These are phyloP conservation scores for Aphanomyces cochlioides DNA, from an alignment of 352 stramenopile genomes.

Conservation along the genomic window DNA sequence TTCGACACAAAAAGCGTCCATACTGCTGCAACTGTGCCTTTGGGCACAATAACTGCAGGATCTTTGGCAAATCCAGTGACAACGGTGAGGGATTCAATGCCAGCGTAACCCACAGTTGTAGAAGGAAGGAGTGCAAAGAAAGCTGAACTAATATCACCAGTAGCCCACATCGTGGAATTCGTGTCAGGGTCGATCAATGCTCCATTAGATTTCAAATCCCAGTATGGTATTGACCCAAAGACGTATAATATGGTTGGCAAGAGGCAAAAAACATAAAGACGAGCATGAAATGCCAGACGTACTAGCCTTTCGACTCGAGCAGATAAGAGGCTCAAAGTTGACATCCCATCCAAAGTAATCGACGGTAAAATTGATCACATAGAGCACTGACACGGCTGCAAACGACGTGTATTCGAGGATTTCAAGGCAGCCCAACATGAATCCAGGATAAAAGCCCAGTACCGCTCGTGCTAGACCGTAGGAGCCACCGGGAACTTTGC, in stretches of 20 bases:
- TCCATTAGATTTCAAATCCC: background rate
- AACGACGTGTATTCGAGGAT: conserved; percentile 32
- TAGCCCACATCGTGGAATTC: background rate
- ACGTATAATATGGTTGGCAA: background rate
- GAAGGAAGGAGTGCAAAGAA: background rate
- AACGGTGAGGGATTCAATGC: background rate
- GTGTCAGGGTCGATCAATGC: background rate
- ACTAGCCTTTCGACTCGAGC: background rate
- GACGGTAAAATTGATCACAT: background rate
- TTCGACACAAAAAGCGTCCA: background rate
- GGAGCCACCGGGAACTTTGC: conserved; percentile 34
- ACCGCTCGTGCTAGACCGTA: conserved; percentile 36
- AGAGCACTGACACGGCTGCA: conserved; percentile 1
- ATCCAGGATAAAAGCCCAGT: conserved; percentile 36
- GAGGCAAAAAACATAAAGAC: background rate
- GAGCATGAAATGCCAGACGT: background rate
- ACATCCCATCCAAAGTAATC: background rate
- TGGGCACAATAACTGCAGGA: background rate
- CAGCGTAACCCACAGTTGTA: background rate
- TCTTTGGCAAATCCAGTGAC: background rate
- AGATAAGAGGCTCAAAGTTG: background rate
- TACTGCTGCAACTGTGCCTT: background rate
- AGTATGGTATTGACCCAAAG: background rate
- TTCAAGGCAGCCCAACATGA: conserved; percentile 36
- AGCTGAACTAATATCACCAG: background rate